These are phyloP conservation scores for Pseudozyma hubeiensis DNA, from an alignment of 1,284 basidiomycete species.

Conservation along the genomic window DNA sequence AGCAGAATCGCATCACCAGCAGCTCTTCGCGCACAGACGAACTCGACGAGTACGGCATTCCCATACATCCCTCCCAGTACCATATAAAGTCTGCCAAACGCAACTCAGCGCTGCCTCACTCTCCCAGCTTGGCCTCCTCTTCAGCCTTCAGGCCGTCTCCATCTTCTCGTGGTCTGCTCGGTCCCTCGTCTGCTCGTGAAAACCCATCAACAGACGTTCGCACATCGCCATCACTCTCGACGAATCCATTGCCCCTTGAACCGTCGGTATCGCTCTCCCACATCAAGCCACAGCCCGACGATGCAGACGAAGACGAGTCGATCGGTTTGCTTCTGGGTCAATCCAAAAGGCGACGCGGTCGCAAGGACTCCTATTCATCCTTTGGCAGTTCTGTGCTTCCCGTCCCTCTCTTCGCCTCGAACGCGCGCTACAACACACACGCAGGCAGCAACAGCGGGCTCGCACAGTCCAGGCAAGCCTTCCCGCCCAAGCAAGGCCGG, in stretches of 20 bases:
- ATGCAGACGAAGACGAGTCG: constrained; percentile 41
- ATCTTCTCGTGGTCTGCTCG: constrained; percentile 18
- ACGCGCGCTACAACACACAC: constrained; percentile 20
- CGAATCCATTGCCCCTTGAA: constrained; percentile 1
- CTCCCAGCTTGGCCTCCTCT: constrained; percentile 11
- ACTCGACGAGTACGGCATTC: constrained; percentile 41
- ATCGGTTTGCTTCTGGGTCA: constrained; percentile 38
- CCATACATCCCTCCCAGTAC: constrained; percentile 27
- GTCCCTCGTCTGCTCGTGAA: background rate
- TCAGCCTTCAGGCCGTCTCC: constrained; percentile 17
- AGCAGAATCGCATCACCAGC: constrained; percentile 18
- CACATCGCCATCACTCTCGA: constrained; percentile 14
- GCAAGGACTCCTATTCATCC: constrained; percentile 51
- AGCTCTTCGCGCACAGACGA: constrained; percentile 18
- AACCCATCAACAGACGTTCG: background rate
- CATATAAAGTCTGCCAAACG: constrained; percentile 3
- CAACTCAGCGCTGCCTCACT: constrained; percentile 4
- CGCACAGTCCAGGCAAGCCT: constrained; percentile 1
- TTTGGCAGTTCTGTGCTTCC: constrained; percentile 52
- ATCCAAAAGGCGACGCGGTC: constrained; percentile 29
- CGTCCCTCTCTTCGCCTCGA: constrained; percentile 21
- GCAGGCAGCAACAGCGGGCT: constrained; percentile 15
- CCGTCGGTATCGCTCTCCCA: constrained; percentile 20
- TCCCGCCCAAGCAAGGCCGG: constrained; percentile 23
- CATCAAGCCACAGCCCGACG: constrained; percentile 2